Evolutionary conservation across 805 yeast species (phyloP).

Genomic region (Saccharomycopsis sp.): DNA sequence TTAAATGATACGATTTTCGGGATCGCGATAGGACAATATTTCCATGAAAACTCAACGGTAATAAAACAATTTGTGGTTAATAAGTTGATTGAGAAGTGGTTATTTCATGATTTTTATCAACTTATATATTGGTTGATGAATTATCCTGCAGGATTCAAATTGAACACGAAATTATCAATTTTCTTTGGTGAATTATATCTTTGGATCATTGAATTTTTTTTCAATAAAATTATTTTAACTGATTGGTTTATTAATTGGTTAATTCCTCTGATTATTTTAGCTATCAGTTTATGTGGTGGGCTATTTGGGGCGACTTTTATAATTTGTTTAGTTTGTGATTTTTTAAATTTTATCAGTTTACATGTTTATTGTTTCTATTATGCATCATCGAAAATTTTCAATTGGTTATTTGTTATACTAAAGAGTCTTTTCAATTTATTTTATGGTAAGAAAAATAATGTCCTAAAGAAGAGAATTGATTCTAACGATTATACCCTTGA

Average conservation of each 20-base stretch:
- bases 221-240: constrained; percentile 15
- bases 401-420: constrained; percentile 63
- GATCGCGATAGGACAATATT: constrained; percentile 42
- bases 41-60: constrained; percentile 33
- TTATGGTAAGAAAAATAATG: constrained; percentile 82
- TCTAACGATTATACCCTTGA: constrained; percentile 78
- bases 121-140: constrained; percentile 70
- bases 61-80: constrained; percentile 27
- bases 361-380: constrained; percentile 74
- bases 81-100: constrained; percentile 30
- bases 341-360: constrained; percentile 51
- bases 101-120: constrained; percentile 40
- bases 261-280: constrained; percentile 17
- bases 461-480: constrained; percentile 79
- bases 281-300: constrained; percentile 32
- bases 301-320: constrained; percentile 63
- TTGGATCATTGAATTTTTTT: constrained; percentile 79
- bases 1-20: constrained; percentile 80
- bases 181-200: constrained; percentile 81
- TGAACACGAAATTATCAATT: constrained; percentile 76
- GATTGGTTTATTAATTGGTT: constrained; percentile 10
- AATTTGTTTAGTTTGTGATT: constrained; percentile 60
- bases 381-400: constrained; percentile 71
- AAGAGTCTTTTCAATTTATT: constrained; percentile 75
- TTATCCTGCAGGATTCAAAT: constrained; percentile 90